Percentiles rank a stretch among this genome's conserved stretches.
phyloP scores from a whole-genome alignment of 2,329 filamentous ascomycete genomes.

The Colletotrichum nymphaeae region DNA sequence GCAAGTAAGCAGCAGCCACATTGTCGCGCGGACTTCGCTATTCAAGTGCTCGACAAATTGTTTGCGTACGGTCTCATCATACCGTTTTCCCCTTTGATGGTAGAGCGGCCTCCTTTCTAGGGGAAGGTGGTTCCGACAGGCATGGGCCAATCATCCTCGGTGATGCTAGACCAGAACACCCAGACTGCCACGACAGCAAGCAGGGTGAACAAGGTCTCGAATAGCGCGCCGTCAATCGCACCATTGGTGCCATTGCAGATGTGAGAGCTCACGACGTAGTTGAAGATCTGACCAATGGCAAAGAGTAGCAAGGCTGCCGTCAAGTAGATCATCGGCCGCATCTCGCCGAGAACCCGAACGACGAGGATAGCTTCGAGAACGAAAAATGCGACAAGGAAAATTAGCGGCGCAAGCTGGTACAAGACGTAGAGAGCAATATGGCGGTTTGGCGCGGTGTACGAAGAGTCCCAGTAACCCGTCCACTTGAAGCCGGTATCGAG shows the following conservation, averaged over 20 bases:
- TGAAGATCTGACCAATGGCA: constrained; percentile 93
- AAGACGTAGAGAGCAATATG: constrained; percentile 92
- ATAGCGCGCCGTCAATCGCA: constrained; percentile 92
- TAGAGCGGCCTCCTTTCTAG: constrained; percentile 18
- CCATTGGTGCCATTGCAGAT: constrained; percentile 87
- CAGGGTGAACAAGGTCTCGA: constrained; percentile 93
- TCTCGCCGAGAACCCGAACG: constrained; percentile 86
- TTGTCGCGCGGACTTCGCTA: not conserved
- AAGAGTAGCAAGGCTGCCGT: constrained; percentile 81
- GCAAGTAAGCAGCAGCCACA: not conserved
- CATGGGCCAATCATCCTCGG: constrained; percentile 96
- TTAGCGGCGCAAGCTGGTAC: constrained; percentile 88
- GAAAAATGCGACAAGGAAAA: constrained; percentile 92
- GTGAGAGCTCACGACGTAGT: constrained; percentile 91
- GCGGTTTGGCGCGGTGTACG: constrained; percentile 68
- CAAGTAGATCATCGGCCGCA: constrained; percentile 92
- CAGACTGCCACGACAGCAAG: constrained; percentile 85
- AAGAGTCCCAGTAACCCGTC: constrained; percentile 81
- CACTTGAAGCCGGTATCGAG: constrained; percentile 91
- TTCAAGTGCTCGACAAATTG: not conserved
- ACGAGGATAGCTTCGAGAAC: constrained; percentile 87
- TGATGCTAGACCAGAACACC: constrained; percentile 99
- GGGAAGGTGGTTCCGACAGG: constrained; percentile 56
- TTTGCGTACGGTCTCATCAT: not conserved
- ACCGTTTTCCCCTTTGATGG: not conserved